Percentiles rank a stretch among this genome's conserved stretches.
phyloP scores from a whole-genome alignment of 1,139 yeast species.

The Taphrina betulina region DNA sequence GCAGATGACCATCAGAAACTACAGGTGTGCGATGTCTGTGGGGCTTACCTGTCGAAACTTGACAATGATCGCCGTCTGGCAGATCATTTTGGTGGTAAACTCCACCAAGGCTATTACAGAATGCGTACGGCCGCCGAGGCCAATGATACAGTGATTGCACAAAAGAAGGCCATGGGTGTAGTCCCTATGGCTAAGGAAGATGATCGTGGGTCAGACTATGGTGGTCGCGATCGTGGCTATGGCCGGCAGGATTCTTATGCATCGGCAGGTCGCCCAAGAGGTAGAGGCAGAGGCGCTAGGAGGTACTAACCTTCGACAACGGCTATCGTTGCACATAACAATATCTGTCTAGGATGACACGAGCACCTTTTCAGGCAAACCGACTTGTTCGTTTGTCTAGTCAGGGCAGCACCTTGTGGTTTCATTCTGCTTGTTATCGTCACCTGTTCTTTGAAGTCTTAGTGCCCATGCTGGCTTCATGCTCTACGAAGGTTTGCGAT shows the following conservation, averaged over 20 bases:
- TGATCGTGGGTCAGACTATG: conserved; percentile 8
- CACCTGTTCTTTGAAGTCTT: too few relatives aligned
- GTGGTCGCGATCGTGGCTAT: conserved; percentile 15
- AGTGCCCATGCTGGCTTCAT: too few relatives aligned
- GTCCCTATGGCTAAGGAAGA: conserved; percentile 1
- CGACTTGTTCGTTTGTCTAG: too few relatives aligned
- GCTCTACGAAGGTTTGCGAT: too few relatives aligned
- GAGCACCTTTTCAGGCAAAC: too few relatives aligned
- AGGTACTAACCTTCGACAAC: too few relatives aligned
- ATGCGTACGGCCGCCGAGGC: conserved; percentile 29
- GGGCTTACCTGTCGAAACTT: conserved; percentile 80
- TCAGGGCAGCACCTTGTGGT: too few relatives aligned
- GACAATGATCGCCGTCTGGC: conserved; percentile 89
- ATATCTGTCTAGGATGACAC: too few relatives aligned
- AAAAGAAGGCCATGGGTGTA: conserved; percentile 20
- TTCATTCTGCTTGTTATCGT: too few relatives aligned
- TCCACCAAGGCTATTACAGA: conserved; percentile 35
- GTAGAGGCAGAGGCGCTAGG: conserved; percentile 17
- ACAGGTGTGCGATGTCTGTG: conserved; percentile 89
- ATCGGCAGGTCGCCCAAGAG: not conserved
- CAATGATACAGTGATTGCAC: conserved; percentile 12
- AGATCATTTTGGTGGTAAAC: conserved; percentile 81
- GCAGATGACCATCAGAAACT: conserved; percentile 64
- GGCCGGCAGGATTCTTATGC: conserved; percentile 12
- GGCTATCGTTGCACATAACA: too few relatives aligned